phyloP scores from a whole-genome alignment of 768 basidiomycete genomes.

The Tylopilus balloui region DNA sequence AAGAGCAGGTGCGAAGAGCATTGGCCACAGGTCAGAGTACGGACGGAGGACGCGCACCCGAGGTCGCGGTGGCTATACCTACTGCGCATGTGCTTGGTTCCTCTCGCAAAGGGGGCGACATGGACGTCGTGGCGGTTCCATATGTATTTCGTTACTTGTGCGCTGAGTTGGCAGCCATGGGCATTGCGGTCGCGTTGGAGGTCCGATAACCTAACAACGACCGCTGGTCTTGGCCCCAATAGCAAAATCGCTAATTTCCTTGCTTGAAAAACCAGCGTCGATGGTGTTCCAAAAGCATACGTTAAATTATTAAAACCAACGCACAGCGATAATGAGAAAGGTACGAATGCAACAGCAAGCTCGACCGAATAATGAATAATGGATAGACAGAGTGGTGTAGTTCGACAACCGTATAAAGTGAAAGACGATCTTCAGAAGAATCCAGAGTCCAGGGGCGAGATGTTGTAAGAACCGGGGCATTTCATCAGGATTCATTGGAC shows the following conservation, averaged over 20 bases:
- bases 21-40: conserved; percentile 53
- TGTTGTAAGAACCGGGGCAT: conserved; percentile 6
- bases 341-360: conserved; percentile 10
- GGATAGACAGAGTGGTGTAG: conserved; percentile 11
- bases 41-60: conserved; percentile 39
- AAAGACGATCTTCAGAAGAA: background rate
- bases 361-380: conserved; percentile 13
- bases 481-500: conserved; percentile 11
- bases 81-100: conserved; percentile 61
- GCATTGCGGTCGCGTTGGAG: conserved; percentile 85
- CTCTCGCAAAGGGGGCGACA: conserved; percentile 64
- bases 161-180: conserved; percentile 97
- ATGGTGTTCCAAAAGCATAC: conserved; percentile 13
- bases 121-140: conserved; percentile 94
- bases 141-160: conserved; percentile 94
- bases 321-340: conserved; percentile 5
- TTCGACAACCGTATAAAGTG: conserved; percentile 12
- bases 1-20: conserved; percentile 54
- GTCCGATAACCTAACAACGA: conserved; percentile 42
- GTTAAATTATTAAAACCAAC: conserved; percentile 13
- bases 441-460: conserved; percentile 6
- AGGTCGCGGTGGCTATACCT: conserved; percentile 62
- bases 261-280: background rate
- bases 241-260: background rate
- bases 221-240: background rate